Conservation (phyloP, 1,284 basidiomycete genomes). For the Marasmius sp. region DNA sequence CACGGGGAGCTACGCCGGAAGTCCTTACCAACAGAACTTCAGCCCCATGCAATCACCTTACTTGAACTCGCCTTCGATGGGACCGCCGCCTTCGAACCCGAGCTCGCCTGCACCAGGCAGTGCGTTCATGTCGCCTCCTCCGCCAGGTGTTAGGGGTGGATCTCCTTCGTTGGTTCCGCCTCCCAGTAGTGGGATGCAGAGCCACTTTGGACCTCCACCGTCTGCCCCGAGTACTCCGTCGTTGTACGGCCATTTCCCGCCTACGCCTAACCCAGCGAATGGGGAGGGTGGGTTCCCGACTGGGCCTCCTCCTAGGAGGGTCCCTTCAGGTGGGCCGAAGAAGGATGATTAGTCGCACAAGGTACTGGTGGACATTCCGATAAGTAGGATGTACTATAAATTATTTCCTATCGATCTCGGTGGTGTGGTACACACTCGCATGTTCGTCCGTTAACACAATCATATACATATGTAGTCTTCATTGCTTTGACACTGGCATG, state of each 20-base stretch:
- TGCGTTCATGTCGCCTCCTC: not conserved
- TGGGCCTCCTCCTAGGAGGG: slow-evolving; percentile 29
- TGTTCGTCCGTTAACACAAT: no score
- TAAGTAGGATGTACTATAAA: no score
- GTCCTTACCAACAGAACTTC: slow-evolving; percentile 26
- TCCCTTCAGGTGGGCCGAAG: slow-evolving; percentile 24
- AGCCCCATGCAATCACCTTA: slow-evolving; percentile 28
- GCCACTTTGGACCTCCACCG: slow-evolving; percentile 11
- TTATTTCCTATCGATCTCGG: no score
- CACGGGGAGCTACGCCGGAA: slow-evolving; percentile 32
- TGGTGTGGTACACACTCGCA: no score
- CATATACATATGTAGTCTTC: no score
- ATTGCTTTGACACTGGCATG: no score
- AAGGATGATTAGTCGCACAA: slow-evolving; percentile 40
- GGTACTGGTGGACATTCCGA: no score
- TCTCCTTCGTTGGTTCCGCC: not conserved
- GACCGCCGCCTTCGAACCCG: slow-evolving; percentile 26
- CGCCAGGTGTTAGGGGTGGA: not conserved
- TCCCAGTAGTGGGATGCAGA: slow-evolving; percentile 2
- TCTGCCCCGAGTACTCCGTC: slow-evolving; percentile 22
- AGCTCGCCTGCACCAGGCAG: not conserved
- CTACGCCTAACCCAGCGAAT: slow-evolving; percentile 34
- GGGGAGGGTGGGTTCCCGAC: slow-evolving; percentile 27
- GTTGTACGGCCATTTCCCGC: slow-evolving; percentile 35
- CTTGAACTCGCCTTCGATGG: slow-evolving; percentile 31